Evolutionary conservation across 1,139 yeast species (phyloP).

Genomic region (Zygoascus hellenicus): DNA sequence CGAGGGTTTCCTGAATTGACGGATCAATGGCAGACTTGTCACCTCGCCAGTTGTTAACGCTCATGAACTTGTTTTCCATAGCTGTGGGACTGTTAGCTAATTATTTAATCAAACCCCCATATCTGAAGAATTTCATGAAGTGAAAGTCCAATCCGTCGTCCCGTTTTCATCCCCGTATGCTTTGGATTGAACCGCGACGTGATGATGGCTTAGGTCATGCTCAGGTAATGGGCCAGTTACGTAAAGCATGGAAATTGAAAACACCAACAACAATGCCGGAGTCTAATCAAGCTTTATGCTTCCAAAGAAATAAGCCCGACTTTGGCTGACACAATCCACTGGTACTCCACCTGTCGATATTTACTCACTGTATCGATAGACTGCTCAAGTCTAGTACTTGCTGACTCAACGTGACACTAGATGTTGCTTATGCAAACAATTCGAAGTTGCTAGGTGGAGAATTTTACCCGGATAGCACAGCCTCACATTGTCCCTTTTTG

Average conservation of each 20-base stretch:
- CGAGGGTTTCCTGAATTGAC: conserved; percentile 2
- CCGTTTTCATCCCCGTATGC: neutral
- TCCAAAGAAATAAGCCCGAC: no score
- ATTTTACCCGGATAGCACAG: no score
- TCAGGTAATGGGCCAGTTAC: conserved; percentile 8
- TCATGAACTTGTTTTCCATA: neutral
- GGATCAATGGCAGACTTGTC: conserved; percentile 8
- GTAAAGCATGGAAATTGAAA: conserved; percentile 1
- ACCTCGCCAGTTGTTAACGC: conserved; percentile 3
- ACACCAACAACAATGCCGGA: neutral
- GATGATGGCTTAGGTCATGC: conserved; percentile 10
- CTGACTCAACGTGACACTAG: no score
- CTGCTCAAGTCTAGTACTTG: no score
- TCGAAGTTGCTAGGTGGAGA: no score
- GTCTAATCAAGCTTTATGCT: neutral
- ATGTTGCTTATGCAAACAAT: no score
- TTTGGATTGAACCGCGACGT: neutral
- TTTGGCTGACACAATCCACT: no score
- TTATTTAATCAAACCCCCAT: neutral
- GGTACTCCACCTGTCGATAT: no score
- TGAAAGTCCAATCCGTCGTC: neutral
- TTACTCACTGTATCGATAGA: no score
- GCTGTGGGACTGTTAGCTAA: neutral
- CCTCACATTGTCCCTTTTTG: no score
- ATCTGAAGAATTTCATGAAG: neutral